A percentile compares a stretch with the other conserved stretches of the same genome.
These are phyloP conservation scores for Pleurotus sapidus DNA, from an alignment of 768 basidiomycete genomes.

Conservation along the genomic window DNA sequence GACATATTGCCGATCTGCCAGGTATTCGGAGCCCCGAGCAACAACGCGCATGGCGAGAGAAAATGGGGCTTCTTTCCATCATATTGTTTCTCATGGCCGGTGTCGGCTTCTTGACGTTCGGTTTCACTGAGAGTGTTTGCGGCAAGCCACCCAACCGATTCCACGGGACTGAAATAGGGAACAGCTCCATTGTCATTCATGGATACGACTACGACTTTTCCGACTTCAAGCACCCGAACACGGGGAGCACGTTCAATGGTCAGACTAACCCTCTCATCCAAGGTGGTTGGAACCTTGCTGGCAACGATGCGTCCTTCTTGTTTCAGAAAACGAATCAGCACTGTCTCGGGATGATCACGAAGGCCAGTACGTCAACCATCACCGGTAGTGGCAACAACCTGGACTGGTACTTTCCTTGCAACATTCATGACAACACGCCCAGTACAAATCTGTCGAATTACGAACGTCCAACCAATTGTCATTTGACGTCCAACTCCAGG, in stretches of 20 bases:
- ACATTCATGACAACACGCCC: slow-evolving; percentile 71
- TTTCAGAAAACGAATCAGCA: slow-evolving; percentile 91
- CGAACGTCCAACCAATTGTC: slow-evolving; percentile 66
- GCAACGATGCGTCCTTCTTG: slow-evolving; percentile 90
- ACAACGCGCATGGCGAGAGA: slow-evolving; percentile 97
- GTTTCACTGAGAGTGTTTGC: slow-evolving; percentile 93
- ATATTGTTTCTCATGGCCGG: slow-evolving; percentile 83
- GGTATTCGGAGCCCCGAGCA: slow-evolving; percentile 89
- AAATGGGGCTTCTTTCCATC: slow-evolving; percentile 88
- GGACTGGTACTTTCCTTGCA: slow-evolving; percentile 99
- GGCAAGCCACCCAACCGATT: slow-evolving; percentile 82
- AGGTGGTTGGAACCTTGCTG: slow-evolving; percentile 72
- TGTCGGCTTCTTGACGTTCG: slow-evolving; percentile 98
- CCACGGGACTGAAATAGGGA: slow-evolving; percentile 77
- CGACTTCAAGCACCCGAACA: slow-evolving; percentile 79
- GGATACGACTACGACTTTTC: slow-evolving; percentile 93
- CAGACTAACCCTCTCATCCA: slow-evolving; percentile 79
- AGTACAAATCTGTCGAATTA: slow-evolving; percentile 71
- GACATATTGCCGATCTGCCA: slow-evolving; percentile 24
- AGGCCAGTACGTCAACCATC: slow-evolving; percentile 70
- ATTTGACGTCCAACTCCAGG: slow-evolving; percentile 55
- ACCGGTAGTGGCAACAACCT: slow-evolving; percentile 54
- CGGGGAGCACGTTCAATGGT: slow-evolving; percentile 69
- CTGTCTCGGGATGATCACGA: slow-evolving; percentile 75
- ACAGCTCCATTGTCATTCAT: slow-evolving; percentile 86